These are phyloP conservation scores for Rhododendron williamsianum DNA, from an alignment of 148 eudicot species.

Conservation along the genomic window DNA sequence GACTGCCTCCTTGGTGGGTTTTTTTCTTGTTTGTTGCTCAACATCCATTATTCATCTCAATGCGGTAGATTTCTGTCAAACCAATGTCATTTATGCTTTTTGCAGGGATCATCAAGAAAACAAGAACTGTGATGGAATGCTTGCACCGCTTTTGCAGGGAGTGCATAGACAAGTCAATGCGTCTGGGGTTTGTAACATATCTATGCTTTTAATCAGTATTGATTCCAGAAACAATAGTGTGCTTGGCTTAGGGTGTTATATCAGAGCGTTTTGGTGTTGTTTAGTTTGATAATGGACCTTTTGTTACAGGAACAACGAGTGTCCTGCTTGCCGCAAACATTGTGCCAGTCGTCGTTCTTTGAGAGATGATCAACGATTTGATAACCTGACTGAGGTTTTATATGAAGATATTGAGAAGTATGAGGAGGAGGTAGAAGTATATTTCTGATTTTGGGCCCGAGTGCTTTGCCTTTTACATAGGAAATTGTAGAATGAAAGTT, in stretches of 20 bases:
- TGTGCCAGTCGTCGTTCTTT: constrained; percentile 58
- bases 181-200: constrained; percentile 69
- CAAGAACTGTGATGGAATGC: constrained; percentile 98
- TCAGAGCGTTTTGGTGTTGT: constrained; percentile 8
- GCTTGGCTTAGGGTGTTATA: not conserved
- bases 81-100: constrained; percentile 11
- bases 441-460: not conserved
- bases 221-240: not conserved
- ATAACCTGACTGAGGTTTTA: constrained; percentile 35
- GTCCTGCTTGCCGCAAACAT: constrained; percentile 61
- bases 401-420: constrained; percentile 46
- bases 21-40: not conserved
- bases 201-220: constrained; percentile 3
- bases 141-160: constrained; percentile 98
- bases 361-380: constrained; percentile 52
- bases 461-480: not conserved
- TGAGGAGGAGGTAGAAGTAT: constrained; percentile 54
- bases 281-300: not conserved
- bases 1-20: not conserved
- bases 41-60: not conserved
- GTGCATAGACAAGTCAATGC: constrained; percentile 99
- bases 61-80: not conserved
- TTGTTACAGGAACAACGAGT: constrained; percentile 41
- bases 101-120: constrained; percentile 89
- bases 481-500: not conserved